These are phyloP conservation scores for Phycomyces blakesleeanus DNA, from an alignment of 192 early-diverging fungal genomes.

Conservation along the genomic window DNA sequence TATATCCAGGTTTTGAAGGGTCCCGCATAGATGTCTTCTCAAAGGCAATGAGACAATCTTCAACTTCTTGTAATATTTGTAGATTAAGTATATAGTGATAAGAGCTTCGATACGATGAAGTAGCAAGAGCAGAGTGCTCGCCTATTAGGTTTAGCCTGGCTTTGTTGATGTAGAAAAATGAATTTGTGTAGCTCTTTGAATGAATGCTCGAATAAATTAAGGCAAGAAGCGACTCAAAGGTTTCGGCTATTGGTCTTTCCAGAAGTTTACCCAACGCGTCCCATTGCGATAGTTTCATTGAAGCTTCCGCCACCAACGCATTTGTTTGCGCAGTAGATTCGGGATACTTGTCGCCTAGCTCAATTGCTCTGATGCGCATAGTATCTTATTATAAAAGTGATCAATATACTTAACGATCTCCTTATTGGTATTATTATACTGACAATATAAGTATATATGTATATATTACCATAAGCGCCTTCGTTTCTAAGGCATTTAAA, in stretches of 20 bases:
- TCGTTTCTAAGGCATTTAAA: conserved; percentile 66
- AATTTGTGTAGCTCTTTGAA: conserved; percentile 27
- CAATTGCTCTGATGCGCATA: conserved; percentile 46
- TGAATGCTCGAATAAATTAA: conserved; percentile 45
- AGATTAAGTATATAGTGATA: conserved; percentile 62
- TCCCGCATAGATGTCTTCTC: not conserved
- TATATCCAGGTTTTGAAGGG: not conserved
- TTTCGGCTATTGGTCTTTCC: conserved; percentile 28
- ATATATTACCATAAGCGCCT: conserved; percentile 59
- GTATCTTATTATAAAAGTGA: conserved; percentile 42
- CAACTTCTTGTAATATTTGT: conserved; percentile 64
- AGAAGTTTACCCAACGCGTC: conserved; percentile 44
- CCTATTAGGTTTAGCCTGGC: conserved; percentile 45
- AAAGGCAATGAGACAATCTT: conserved; percentile 23
- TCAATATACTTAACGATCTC: not conserved
- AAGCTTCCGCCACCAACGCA: conserved; percentile 51
- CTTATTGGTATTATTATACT: not conserved
- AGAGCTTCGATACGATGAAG: conserved; percentile 59
- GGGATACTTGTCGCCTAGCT: conserved; percentile 33
- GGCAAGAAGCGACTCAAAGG: conserved; percentile 58
- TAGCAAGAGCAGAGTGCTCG: conserved; percentile 53
- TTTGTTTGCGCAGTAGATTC: conserved; percentile 48
- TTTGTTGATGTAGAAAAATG: conserved; percentile 35
- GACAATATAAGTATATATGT: not conserved
- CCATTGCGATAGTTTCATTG: conserved; percentile 68